These are phyloP conservation scores for Fusarium pseudonygamai DNA, from an alignment of 2,329 filamentous ascomycete genomes.

Conservation along the genomic window DNA sequence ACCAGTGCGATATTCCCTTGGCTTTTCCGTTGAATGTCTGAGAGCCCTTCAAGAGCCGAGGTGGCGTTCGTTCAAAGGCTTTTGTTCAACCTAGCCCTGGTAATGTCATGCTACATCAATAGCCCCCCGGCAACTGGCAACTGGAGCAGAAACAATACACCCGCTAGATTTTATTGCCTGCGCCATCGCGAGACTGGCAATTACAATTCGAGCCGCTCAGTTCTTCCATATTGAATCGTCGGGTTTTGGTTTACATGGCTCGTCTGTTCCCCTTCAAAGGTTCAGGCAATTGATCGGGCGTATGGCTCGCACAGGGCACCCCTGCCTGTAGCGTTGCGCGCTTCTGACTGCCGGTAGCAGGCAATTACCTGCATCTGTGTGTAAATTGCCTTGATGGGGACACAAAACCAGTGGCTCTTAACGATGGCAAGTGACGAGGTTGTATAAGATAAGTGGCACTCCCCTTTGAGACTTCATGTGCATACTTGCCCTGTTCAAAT, in stretches of 20 bases:
- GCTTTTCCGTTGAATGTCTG: conserved; percentile 25
- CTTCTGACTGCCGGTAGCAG: conserved; percentile 25
- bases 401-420: conserved; percentile 21
- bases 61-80: conserved; percentile 40
- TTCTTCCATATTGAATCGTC: conserved; percentile 30
- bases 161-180: background rate
- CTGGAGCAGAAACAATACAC: conserved; percentile 22
- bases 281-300: conserved; percentile 17
- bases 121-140: conserved; percentile 29
- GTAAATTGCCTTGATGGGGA: conserved; percentile 25
- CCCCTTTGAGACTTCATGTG: conserved; percentile 12
- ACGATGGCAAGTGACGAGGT: conserved; percentile 7
- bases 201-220: conserved; percentile 36
- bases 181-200: conserved; percentile 21
- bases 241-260: conserved; percentile 24
- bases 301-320: conserved; percentile 31
- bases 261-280: conserved; percentile 18
- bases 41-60: conserved; percentile 41
- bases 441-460: conserved; percentile 39
- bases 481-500: background rate
- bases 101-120: conserved; percentile 34
- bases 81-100: conserved; percentile 39
- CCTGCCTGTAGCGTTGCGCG: conserved; percentile 23
- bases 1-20: conserved; percentile 34
- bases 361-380: conserved; percentile 14